A percentile compares a stretch with the other conserved stretches of the same genome.
Conservation (phyloP, 2,329 filamentous ascomycete genomes). For the Alternaria burnsii region DNA sequence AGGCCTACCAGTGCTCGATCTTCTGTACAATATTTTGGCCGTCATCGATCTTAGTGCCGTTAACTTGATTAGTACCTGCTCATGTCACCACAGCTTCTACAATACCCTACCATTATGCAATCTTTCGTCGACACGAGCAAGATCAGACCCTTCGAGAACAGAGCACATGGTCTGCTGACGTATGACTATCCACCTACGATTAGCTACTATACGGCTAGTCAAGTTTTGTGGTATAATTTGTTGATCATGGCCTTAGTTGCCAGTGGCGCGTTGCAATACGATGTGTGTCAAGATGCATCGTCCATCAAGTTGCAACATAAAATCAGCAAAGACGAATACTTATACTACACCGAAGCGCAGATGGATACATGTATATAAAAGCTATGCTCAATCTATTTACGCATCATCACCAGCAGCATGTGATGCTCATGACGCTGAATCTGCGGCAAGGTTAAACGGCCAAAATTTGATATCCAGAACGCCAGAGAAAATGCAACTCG, state of each 20-base stretch:
- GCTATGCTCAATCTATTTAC: slow-evolving; percentile 5
- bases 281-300: not conserved
- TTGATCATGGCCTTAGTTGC: not conserved
- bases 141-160: not conserved
- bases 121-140: not conserved
- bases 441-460: not conserved
- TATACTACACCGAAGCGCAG: not conserved
- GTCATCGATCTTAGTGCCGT: not conserved
- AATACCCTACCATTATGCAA: not conserved
- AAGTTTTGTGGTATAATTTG: not conserved
- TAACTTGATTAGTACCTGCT: not conserved
- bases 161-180: not conserved
- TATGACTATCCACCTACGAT: not conserved
- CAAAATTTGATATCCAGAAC: slow-evolving; percentile 4
- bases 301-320: not conserved
- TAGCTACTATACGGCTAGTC: not conserved
- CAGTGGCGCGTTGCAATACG: not conserved
- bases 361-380: not conserved
- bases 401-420: not conserved
- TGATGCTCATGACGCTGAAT: not conserved
- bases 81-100: not conserved
- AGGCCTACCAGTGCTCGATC: not conserved
- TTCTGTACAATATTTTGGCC: too few species aligned
- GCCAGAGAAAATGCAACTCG: slow-evolving; percentile 7
- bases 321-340: not conserved